Evolutionary conservation across 2,329 filamentous ascomycete species (phyloP), one percentile per base, ranked within the genome.

Genomic region (Dactylellina parvicollis): DNA sequence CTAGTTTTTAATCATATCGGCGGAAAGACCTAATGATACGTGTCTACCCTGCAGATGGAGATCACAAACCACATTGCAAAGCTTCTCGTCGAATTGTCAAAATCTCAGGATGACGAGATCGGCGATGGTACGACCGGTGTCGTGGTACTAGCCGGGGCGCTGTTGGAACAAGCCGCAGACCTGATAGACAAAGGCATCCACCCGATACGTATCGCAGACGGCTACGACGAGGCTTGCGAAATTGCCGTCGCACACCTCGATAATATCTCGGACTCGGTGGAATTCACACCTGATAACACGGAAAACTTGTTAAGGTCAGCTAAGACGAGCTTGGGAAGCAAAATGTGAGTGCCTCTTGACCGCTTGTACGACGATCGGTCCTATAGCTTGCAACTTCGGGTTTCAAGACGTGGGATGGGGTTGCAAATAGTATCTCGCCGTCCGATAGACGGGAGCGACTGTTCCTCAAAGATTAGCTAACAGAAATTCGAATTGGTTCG

Each of bases 101-200:
- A 96, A 84, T 98, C 95, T 38, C 95, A 99, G 82, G 95, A 99
- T 79, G 94, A 98, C 78, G 95, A 99, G 83, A 99, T 99, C 79
- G 95, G 95, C 80, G 95, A 99, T 81, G 95, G 95, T 76, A 99
- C 95, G 75, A 99, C 95, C 0, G 95, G 95, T 81, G 95, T 99
- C 12, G 95, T 99, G 56, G 96, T 99, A 52, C 84, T 99, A 77
- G 95, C 95, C 12, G 95, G 94, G 76, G 93, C 95, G 75, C 87
- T 99, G 76, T 85, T 99, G 74, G 96, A 99, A 83, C 94, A 98
- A 83, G 95, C 95, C 16, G 92, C 94, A 75, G 95, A 97, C 81
- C 87, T 99, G 78, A 98, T 99, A 81, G 96, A 99, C 86, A 99
- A 99, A 87, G 96, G 95, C 80, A 99, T 99, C 79, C 95, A 99